Percentiles rank a stretch among this genome's conserved stretches.
Conservation (phyloP, 768 basidiomycete species). For the Daedaleopsis sinensis region DNA sequence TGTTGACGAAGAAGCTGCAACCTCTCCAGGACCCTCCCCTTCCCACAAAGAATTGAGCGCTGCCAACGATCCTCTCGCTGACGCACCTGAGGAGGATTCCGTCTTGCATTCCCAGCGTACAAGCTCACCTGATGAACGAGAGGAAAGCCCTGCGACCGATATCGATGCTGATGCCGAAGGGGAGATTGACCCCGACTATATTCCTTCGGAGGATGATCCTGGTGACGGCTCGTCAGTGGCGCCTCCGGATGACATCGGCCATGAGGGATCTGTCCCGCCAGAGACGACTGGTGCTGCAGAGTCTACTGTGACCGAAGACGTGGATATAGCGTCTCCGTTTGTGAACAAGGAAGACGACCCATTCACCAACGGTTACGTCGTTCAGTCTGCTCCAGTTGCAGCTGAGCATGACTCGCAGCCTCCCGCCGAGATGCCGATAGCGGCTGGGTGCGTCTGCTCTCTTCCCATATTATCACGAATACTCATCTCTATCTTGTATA, state of each 20-base stretch:
- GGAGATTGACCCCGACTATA: slow-evolving; percentile 24
- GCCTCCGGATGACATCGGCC: neutral
- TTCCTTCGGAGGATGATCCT: neutral
- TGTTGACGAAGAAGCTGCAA: no score
- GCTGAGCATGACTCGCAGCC: neutral
- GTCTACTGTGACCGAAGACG: neutral
- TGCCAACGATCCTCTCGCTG: neutral
- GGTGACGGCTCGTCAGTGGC: neutral
- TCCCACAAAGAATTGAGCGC: neutral
- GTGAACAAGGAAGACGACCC: neutral
- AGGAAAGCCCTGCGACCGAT: neutral
- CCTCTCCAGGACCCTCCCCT: no score
- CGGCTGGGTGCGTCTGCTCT: neutral
- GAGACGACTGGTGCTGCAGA: neutral
- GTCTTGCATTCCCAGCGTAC: neutral
- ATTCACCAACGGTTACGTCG: neutral
- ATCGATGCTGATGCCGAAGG: slow-evolving; percentile 22
- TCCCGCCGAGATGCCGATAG: neutral
- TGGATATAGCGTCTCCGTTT: neutral
- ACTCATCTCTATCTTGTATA: no score
- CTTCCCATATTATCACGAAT: neutral
- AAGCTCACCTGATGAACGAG: neutral
- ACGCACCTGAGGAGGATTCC: neutral
- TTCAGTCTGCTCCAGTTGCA: neutral
- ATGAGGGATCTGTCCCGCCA: neutral